Conservation (phyloP, 176 grass and related monocot genomes). For the Neostapfia colusana region DNA sequence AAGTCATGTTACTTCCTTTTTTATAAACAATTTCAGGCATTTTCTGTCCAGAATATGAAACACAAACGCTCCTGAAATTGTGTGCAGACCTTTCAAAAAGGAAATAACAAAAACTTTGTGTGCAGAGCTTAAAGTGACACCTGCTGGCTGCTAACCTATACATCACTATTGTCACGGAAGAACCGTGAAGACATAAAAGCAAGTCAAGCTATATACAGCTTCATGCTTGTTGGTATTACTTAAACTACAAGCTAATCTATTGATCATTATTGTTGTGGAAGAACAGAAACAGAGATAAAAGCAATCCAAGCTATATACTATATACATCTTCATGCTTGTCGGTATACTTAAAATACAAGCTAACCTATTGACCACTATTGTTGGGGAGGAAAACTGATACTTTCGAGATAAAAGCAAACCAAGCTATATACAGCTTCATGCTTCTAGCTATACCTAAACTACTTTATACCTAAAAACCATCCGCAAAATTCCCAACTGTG, state of each 20-base stretch:
- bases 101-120: not conserved
- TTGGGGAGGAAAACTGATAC: not conserved
- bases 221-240: not conserved
- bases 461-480: not conserved
- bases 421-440: not conserved
- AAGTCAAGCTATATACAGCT: not conserved
- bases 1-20: not conserved
- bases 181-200: not conserved
- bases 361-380: not conserved
- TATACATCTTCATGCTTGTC: not conserved
- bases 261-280: no score
- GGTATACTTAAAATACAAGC: not conserved
- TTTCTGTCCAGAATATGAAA: not conserved
- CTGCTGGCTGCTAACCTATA: not conserved
- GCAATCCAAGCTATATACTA: not conserved
- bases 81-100: not conserved
- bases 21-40: not conserved
- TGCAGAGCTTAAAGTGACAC: not conserved
- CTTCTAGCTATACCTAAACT: not conserved
- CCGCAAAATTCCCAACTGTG: not conserved
- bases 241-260: not conserved
- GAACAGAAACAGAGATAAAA: not conserved
- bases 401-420: not conserved
- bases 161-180: no score
- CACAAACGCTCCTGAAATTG: not conserved